Evolutionary conservation across 2,329 filamentous ascomycete genomes (phyloP).

Genomic region (Epichloe scottii): DNA sequence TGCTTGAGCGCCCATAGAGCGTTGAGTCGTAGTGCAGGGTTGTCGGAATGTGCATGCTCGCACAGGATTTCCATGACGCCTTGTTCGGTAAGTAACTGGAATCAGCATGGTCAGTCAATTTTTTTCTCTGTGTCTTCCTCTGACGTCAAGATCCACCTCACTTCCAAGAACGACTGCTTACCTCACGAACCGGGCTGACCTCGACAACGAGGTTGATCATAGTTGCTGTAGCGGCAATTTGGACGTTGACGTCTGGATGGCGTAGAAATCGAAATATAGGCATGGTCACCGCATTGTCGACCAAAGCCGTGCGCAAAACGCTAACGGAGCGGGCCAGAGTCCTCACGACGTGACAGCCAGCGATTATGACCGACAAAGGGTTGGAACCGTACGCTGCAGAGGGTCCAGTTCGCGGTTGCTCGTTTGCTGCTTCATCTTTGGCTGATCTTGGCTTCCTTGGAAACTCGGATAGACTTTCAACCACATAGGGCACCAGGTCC

Average conservation of each 20-base stretch:
- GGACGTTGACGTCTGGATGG: slow-evolving; percentile 64
- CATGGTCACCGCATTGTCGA: slow-evolving; percentile 70
- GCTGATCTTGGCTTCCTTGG: slow-evolving; percentile 35
- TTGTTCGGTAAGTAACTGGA: slow-evolving; percentile 57
- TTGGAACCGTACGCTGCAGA: slow-evolving; percentile 54
- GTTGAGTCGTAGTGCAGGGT: slow-evolving; percentile 68
- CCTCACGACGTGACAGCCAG: slow-evolving; percentile 70
- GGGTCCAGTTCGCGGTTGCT: slow-evolving; percentile 15
- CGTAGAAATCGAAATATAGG: slow-evolving; percentile 66
- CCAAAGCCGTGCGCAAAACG: slow-evolving; percentile 71
- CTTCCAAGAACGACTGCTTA: slow-evolving; percentile 31
- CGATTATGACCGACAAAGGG: slow-evolving; percentile 63
- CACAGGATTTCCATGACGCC: slow-evolving; percentile 69
- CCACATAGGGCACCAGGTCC: slow-evolving; percentile 68
- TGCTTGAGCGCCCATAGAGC: slow-evolving; percentile 93
- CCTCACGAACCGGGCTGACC: slow-evolving; percentile 82
- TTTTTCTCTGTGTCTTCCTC: slow-evolving; percentile 1
- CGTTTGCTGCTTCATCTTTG: slow-evolving; percentile 27
- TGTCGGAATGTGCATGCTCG: slow-evolving; percentile 69
- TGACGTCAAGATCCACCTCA: background rate
- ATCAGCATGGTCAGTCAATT: slow-evolving; percentile 9
- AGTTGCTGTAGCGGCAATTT: slow-evolving; percentile 73
- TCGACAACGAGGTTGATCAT: slow-evolving; percentile 79
- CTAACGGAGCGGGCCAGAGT: slow-evolving; percentile 77
- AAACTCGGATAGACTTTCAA: slow-evolving; percentile 59